Evolutionary conservation across 2,329 filamentous ascomycete genomes (phyloP).

Genomic region (Madurella fahalii): DNA sequence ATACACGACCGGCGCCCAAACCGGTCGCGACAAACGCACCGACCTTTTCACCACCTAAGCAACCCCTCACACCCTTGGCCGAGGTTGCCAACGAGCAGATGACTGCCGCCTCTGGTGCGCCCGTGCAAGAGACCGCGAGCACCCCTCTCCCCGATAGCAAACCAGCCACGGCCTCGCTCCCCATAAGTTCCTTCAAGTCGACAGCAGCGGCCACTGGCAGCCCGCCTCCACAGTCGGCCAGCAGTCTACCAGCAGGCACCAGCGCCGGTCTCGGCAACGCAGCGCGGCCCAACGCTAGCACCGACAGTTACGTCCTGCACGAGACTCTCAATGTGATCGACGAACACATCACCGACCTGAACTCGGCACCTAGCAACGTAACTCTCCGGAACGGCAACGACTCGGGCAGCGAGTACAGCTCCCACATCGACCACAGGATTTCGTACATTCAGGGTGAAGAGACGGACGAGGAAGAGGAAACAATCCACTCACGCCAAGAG

Average conservation of each 20-base stretch:
- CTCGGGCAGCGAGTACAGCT: conserved; percentile 88
- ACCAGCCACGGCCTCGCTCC: conserved; percentile 37
- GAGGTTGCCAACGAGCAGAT: conserved; percentile 26
- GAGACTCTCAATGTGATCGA: conserved; percentile 29
- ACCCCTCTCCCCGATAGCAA: conserved; percentile 21
- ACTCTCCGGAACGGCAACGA: conserved; percentile 59
- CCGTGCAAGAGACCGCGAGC: conserved; percentile 10
- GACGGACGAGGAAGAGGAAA: conserved; percentile 87
- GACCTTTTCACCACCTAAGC: conserved; percentile 21
- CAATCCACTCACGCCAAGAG: conserved; percentile 62
- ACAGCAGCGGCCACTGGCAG: conserved; percentile 28
- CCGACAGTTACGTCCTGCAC: conserved; percentile 41
- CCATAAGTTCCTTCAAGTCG: conserved; percentile 40
- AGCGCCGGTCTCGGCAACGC: conserved; percentile 29
- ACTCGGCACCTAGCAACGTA: conserved; percentile 50
- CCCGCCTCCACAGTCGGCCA: conserved; percentile 26
- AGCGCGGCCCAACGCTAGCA: conserved; percentile 41
- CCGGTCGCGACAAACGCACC: conserved; percentile 7
- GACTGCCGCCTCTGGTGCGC: conserved; percentile 11
- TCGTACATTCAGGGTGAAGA: conserved; percentile 94
- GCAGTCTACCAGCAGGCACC: conserved; percentile 26
- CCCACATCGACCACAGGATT: conserved; percentile 67
- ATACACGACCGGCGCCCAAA: conserved; percentile 24
- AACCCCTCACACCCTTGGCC: conserved; percentile 27
- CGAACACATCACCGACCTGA: conserved; percentile 29